Conservation (phyloP, 2,329 filamentous ascomycete genomes). For the Xylariaceae sp. region DNA sequence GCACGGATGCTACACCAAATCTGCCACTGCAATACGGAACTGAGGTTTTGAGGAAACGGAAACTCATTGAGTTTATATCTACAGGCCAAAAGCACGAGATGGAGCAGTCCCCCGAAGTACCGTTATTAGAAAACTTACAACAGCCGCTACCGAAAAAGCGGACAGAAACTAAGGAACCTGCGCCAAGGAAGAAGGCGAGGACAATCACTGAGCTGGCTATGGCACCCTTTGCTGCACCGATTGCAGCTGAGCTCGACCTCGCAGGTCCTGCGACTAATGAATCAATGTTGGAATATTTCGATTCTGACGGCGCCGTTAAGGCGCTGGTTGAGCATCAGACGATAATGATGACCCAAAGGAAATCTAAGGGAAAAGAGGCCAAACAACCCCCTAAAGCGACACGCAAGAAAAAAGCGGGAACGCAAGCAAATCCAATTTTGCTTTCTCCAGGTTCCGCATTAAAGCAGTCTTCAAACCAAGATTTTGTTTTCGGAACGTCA, state of each 20-base stretch:
- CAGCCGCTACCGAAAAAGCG: constrained; percentile 21
- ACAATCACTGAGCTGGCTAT: constrained; percentile 78
- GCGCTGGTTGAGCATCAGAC: constrained; percentile 34
- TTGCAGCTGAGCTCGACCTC: constrained; percentile 34
- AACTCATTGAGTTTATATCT: constrained; percentile 49
- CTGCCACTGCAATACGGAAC: constrained; percentile 12
- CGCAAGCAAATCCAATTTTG: constrained; percentile 47
- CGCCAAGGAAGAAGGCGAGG: constrained; percentile 63
- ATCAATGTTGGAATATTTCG: constrained; percentile 48
- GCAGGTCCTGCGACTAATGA: constrained; percentile 26
- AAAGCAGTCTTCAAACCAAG: constrained; percentile 62
- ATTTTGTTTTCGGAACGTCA: constrained; percentile 80
- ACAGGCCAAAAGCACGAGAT: constrained; percentile 27
- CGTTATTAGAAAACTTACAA: constrained; percentile 24
- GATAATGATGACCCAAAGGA: constrained; percentile 31
- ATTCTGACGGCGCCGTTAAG: constrained; percentile 33
- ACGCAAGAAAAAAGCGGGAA: constrained; percentile 38
- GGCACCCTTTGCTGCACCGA: constrained; percentile 56
- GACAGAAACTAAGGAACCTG: constrained; percentile 46
- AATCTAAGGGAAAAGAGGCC: constrained; percentile 38
- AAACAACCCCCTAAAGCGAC: constrained; percentile 28
- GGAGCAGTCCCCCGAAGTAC: constrained; percentile 27
- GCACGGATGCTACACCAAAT: constrained; percentile 13
- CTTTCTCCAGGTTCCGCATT: constrained; percentile 67
- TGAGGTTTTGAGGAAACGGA: constrained; percentile 50